These are phyloP conservation scores for Pisolithus albus DNA, from an alignment of 768 basidiomycete genomes.

Conservation along the genomic window DNA sequence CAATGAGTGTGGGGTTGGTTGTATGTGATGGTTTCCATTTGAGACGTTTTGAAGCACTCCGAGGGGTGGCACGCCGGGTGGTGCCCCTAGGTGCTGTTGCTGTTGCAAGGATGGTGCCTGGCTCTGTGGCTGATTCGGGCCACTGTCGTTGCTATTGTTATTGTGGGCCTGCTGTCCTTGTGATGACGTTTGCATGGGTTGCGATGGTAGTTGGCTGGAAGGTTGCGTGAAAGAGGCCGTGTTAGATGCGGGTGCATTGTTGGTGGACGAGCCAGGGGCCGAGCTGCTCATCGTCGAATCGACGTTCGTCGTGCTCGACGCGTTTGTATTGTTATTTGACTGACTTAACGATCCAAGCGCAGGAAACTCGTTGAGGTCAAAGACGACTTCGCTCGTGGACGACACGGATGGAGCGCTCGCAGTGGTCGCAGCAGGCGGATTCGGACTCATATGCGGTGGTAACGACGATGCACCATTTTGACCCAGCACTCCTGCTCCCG, in stretches of 20 bases:
- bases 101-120: constrained; percentile 16
- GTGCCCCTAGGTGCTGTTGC: constrained; percentile 47
- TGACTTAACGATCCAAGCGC: constrained; percentile 65
- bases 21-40: constrained; percentile 32
- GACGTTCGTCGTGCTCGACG: constrained; percentile 28
- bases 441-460: constrained; percentile 52
- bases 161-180: constrained; percentile 24
- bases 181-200: constrained; percentile 19
- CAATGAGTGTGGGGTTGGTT: constrained; percentile 24
- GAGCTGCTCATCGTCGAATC: constrained; percentile 21
- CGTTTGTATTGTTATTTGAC: constrained; percentile 36
- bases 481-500: constrained; percentile 32
- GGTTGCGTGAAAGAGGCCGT: constrained; percentile 64
- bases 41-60: constrained; percentile 29
- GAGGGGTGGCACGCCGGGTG: constrained; percentile 41
- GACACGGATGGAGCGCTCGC: constrained; percentile 53
- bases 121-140: constrained; percentile 23
- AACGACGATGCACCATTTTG: constrained; percentile 52
- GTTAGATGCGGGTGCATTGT: constrained; percentile 24
- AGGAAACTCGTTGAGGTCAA: constrained; percentile 86
- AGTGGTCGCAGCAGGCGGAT: constrained; percentile 30
- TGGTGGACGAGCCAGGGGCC: constrained; percentile 20
- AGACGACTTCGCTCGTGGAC: constrained; percentile 66
- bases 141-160: constrained; percentile 34
- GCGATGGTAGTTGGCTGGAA: constrained; percentile 12